phyloP scores from a whole-genome alignment of 768 basidiomycete species.

The Sistotremastrum niveocremeum region DNA sequence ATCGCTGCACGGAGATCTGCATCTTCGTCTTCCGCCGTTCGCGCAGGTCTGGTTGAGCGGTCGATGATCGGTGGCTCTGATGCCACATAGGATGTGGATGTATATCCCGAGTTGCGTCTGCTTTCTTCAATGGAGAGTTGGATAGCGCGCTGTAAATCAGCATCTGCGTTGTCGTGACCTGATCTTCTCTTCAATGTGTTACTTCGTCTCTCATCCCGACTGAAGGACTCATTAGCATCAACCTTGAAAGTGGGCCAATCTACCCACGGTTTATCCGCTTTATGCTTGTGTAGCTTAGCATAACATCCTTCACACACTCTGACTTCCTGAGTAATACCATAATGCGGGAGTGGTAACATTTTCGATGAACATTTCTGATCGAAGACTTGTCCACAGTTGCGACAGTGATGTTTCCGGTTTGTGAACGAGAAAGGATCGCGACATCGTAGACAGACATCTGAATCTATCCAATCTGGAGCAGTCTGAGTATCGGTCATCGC shows the following conservation, averaged over 20 bases:
- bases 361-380: conserved; percentile 89
- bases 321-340: conserved; percentile 85
- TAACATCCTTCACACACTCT: conserved; percentile 88
- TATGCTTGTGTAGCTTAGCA: conserved; percentile 57
- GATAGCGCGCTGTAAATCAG: conserved; percentile 88
- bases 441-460: conserved; percentile 88
- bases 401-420: conserved; percentile 95
- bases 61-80: conserved; percentile 59
- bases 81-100: conserved; percentile 37
- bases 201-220: too few relatives aligned
- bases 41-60: conserved; percentile 34
- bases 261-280: conserved; percentile 37
- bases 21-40: conserved; percentile 67
- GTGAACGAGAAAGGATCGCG: conserved; percentile 85
- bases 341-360: conserved; percentile 74
- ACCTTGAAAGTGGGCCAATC: background rate
- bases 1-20: conserved; percentile 88
- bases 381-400: conserved; percentile 95
- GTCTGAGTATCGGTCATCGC: conserved; percentile 86
- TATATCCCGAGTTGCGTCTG: conserved; percentile 29
- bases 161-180: conserved; percentile 57
- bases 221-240: too few relatives aligned
- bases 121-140: conserved; percentile 76
- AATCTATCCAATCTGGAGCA: conserved; percentile 96
- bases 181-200: conserved; percentile 30